These are phyloP conservation scores for Rauvolfia tetraphylla DNA, from an alignment of 257 asterid species.

Conservation along the genomic window DNA sequence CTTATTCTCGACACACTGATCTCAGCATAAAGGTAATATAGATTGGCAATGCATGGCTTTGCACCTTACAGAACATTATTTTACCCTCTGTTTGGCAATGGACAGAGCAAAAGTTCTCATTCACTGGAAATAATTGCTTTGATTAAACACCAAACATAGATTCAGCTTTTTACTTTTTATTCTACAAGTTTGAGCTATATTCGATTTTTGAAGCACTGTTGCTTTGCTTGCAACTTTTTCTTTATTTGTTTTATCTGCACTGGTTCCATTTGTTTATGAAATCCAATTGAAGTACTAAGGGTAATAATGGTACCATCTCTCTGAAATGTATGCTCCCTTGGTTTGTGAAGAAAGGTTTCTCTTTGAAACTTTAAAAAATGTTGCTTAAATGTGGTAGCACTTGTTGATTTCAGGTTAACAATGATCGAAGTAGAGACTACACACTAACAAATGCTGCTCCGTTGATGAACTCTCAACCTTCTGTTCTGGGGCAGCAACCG, in stretches of 20 bases:
- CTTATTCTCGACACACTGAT: slow-evolving; percentile 95
- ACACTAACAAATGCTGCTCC: slow-evolving; percentile 59
- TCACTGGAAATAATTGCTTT: not conserved
- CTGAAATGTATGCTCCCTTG: not conserved
- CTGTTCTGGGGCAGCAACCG: slow-evolving; percentile 72
- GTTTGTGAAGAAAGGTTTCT: not conserved
- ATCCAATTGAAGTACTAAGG: too few relatives aligned
- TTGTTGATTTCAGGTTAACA: slow-evolving; percentile 62
- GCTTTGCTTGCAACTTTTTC: not conserved
- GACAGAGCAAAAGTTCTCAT: not conserved
- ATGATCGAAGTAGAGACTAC: slow-evolving; percentile 89
- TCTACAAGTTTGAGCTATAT: not conserved
- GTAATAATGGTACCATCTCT: too few relatives aligned
- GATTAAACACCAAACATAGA: not conserved
- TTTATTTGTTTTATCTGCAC: not conserved
- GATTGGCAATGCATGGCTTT: not conserved
- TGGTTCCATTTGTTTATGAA: not conserved
- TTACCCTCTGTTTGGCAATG: not conserved
- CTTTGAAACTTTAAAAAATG: not conserved
- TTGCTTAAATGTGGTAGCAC: not conserved
- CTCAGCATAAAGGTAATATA: slow-evolving; percentile 80
- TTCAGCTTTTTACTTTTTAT: not conserved
- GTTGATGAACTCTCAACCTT: slow-evolving; percentile 58
- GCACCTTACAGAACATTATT: not conserved
- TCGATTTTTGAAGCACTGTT: not conserved